These are phyloP conservation scores for Aspergillus sp. DNA, from an alignment of 2,329 filamentous ascomycete genomes.

Conservation along the genomic window DNA sequence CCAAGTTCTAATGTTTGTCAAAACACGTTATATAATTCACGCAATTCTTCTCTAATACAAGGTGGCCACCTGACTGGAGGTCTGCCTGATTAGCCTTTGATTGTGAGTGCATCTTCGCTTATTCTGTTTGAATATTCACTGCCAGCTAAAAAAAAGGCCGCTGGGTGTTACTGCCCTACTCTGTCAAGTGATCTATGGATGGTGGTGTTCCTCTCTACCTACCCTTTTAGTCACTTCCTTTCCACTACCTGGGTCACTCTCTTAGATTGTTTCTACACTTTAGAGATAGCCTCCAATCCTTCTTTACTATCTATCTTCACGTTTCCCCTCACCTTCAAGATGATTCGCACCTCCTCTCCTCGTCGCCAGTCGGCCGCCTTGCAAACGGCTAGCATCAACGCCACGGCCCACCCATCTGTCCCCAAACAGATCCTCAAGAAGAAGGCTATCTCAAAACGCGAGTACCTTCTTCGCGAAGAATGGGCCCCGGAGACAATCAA, in stretches of 20 bases:
- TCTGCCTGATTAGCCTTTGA: neutral
- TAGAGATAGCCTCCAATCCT: neutral
- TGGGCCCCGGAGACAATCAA: constrained; percentile 21
- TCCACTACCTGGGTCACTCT: neutral
- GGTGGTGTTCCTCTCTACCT: neutral
- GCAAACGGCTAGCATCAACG: constrained; percentile 5
- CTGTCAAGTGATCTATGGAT: neutral
- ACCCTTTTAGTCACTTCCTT: neutral
- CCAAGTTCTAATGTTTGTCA: neutral
- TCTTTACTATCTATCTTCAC: neutral
- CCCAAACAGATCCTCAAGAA: constrained; percentile 19
- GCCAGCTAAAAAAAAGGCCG: neutral
- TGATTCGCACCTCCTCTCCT: neutral
- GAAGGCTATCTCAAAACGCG: constrained; percentile 17
- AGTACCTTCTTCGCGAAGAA: constrained; percentile 21
- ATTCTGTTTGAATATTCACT: neutral
- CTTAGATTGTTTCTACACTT: neutral
- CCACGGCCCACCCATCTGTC: constrained; percentile 4
- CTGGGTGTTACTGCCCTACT: neutral
- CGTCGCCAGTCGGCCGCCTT: neutral
- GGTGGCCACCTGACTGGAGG: neutral
- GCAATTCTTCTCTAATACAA: neutral
- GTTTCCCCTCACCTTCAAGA: neutral
- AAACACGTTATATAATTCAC: neutral
- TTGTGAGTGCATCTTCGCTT: neutral